phyloP scores from a whole-genome alignment of 192 early-diverging fungal genomes.

The Glomus cerebriforme region DNA sequence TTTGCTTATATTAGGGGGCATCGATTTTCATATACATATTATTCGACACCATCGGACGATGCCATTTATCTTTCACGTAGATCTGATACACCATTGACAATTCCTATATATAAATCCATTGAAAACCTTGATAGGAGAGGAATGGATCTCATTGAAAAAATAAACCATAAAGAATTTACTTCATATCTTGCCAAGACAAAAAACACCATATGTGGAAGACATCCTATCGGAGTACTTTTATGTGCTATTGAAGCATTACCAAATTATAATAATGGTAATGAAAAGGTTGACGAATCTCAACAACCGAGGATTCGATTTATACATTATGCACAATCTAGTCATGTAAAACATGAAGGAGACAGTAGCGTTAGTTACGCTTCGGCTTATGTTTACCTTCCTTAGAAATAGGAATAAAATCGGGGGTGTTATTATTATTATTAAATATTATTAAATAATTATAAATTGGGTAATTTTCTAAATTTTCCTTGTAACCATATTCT shows the following conservation, averaged over 20 bases:
- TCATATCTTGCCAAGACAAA: slow-evolving; percentile 73
- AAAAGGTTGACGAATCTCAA: neutral
- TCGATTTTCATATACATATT: slow-evolving; percentile 83
- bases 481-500: slow-evolving; percentile 97
- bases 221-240: slow-evolving; percentile 85
- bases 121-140: slow-evolving; percentile 76
- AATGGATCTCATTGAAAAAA: slow-evolving; percentile 73
- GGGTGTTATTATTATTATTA: no score
- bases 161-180: slow-evolving; percentile 62
- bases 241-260: slow-evolving; percentile 56
- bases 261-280: neutral
- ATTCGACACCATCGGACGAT: slow-evolving; percentile 38
- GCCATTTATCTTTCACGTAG: slow-evolving; percentile 26
- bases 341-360: slow-evolving; percentile 30
- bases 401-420: no score
- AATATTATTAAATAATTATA: neutral
- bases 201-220: slow-evolving; percentile 96
- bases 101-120: slow-evolving; percentile 81
- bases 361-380: slow-evolving; percentile 32
- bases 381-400: slow-evolving; percentile 30
- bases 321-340: slow-evolving; percentile 84
- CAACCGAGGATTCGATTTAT: slow-evolving; percentile 64
- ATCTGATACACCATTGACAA: slow-evolving; percentile 18
- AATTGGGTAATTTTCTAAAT: slow-evolving; percentile 65
- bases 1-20: slow-evolving; percentile 55